Percentiles rank a stretch among this genome's conserved stretches.
Evolutionary conservation across 495 filamentous ascomycete species (phyloP).

Genomic region (Annulohypoxylon maeteangense): DNA sequence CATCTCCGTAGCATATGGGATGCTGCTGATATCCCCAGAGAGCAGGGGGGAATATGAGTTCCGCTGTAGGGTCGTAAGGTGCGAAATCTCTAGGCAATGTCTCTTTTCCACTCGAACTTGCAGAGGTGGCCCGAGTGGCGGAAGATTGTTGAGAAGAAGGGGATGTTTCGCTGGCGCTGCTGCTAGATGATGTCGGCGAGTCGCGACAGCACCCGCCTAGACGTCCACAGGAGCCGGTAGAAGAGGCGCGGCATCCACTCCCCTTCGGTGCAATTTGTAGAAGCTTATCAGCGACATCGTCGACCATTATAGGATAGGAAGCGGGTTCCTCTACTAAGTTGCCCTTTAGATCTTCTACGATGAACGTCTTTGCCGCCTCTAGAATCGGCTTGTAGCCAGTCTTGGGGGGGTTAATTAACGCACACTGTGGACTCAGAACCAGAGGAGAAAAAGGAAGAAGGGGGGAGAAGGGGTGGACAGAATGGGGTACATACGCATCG

Average conservation of each 20-base stretch:
- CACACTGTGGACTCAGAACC: not conserved
- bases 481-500: constrained; percentile 62
- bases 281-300: constrained; percentile 52
- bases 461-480: not conserved
- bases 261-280: constrained; percentile 55
- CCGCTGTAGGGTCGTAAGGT: constrained; percentile 80
- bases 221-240: constrained; percentile 56
- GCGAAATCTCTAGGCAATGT: constrained; percentile 76
- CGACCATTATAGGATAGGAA: constrained; percentile 64
- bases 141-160: constrained; percentile 28
- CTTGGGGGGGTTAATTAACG: too few species aligned
- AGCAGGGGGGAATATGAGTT: constrained; percentile 84
- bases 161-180: constrained; percentile 20
- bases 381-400: constrained; percentile 88
- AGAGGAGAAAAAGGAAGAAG: too few species aligned
- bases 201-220: constrained; percentile 56
- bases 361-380: constrained; percentile 78
- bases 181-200: constrained; percentile 42
- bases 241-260: constrained; percentile 63
- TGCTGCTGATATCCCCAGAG: constrained; percentile 75
- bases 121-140: constrained; percentile 25
- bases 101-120: constrained; percentile 54
- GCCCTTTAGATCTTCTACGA: constrained; percentile 56
- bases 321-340: constrained; percentile 49
- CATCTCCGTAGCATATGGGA: constrained; percentile 81